A percentile compares a stretch with the other conserved stretches of the same genome.
Conservation (phyloP, 495 filamentous ascomycete genomes). For the Aspergillus heteromorphus region DNA sequence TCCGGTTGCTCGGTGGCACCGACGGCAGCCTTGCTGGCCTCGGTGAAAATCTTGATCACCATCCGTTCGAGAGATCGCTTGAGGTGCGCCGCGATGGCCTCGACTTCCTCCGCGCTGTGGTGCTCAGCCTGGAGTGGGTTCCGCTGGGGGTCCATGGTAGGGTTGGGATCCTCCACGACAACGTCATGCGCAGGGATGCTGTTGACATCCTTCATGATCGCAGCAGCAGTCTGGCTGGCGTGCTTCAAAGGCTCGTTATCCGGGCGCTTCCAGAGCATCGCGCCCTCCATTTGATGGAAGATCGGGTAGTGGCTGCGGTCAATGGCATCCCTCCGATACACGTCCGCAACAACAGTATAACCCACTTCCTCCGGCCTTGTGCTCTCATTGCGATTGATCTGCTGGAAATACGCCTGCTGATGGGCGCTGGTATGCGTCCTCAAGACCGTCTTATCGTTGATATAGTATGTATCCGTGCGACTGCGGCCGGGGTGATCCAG, state of each 20-base stretch:
- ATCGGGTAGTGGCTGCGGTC: constrained; percentile 93
- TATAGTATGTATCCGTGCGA: constrained; percentile 90
- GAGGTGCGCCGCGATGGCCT: constrained; percentile 77
- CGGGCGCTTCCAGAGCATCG: constrained; percentile 79
- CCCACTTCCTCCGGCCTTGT: constrained; percentile 62
- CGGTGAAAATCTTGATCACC: constrained; percentile 81
- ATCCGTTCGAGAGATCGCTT: constrained; percentile 86
- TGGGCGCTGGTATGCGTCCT: constrained; percentile 93
- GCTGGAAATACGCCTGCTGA: constrained; percentile 78
- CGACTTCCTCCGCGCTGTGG: constrained; percentile 70
- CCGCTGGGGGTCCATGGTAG: constrained; percentile 66
- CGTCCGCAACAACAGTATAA: constrained; percentile 90
- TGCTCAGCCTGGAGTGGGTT: constrained; percentile 75
- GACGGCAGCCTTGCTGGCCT: constrained; percentile 62
- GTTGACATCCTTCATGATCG: constrained; percentile 59
- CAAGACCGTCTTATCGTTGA: constrained; percentile 78
- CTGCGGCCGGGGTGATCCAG: constrained; percentile 83
- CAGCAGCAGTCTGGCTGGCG: constrained; percentile 30
- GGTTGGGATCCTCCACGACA: constrained; percentile 78
- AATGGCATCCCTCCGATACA: constrained; percentile 92
- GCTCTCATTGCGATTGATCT: constrained; percentile 36
- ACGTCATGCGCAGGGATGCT: constrained; percentile 64
- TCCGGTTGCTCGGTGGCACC: constrained; percentile 46
- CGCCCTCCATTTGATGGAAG: constrained; percentile 99
- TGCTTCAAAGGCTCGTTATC: constrained; percentile 51